A percentile compares a stretch with the other conserved stretches of the same genome.
Conservation (phyloP, 2,329 filamentous ascomycete species). For the Leptographium galeiforme region DNA sequence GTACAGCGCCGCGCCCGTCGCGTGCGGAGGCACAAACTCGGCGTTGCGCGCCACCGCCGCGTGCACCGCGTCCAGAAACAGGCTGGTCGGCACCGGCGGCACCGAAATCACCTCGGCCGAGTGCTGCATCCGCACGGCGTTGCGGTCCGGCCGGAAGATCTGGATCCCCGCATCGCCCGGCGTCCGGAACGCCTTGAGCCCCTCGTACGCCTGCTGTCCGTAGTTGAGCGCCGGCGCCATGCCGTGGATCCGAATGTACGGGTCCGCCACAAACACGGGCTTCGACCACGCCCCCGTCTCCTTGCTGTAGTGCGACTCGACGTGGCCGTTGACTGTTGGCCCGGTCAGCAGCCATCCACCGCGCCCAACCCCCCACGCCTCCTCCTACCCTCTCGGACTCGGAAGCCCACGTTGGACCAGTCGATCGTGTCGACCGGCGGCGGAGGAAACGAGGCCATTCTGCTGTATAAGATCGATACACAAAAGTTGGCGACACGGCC, state of each 20-base stretch:
- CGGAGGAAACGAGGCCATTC: conserved; percentile 54
- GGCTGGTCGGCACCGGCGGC: conserved; percentile 60
- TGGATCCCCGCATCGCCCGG: conserved; percentile 57
- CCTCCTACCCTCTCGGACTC: conserved; percentile 64
- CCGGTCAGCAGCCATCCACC: not conserved
- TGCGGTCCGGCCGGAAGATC: conserved; percentile 78
- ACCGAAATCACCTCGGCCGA: conserved; percentile 74
- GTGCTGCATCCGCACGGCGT: conserved; percentile 73
- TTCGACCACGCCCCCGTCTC: conserved; percentile 64
- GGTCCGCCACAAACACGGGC: conserved; percentile 68
- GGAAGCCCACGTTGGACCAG: conserved; percentile 89
- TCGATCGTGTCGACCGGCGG: conserved; percentile 72
- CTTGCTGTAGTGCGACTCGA: conserved; percentile 72
- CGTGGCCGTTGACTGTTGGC: conserved; percentile 74
- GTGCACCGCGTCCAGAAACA: conserved; percentile 65
- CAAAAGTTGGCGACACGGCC: no score
- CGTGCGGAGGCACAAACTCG: conserved; percentile 78
- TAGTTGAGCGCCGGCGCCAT: conserved; percentile 96
- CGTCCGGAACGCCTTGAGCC: conserved; percentile 87
- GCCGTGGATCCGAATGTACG: conserved; percentile 79
- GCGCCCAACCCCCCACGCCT: not conserved
- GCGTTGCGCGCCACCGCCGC: conserved; percentile 81
- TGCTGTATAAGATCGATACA: not conserved
- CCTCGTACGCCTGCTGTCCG: conserved; percentile 94
- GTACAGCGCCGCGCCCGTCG: conserved; percentile 84